These are phyloP conservation scores for Epithemia pelagica DNA, from an alignment of 108 stramenopile genomes.

Conservation along the genomic window DNA sequence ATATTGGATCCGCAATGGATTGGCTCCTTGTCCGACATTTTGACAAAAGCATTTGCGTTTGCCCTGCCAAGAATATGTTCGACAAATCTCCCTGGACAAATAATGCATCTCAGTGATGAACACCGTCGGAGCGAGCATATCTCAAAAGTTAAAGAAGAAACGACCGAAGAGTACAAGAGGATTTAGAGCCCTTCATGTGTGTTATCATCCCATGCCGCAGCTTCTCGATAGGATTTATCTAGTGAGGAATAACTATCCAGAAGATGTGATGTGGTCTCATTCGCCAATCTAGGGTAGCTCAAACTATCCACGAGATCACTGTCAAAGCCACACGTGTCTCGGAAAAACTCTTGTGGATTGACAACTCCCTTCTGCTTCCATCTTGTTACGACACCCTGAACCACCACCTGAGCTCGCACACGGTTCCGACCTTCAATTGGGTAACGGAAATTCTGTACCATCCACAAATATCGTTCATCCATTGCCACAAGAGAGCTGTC, in stretches of 20 bases:
- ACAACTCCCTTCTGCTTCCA: constrained; percentile 8
- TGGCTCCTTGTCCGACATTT: too few relatives aligned
- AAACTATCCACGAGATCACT: constrained; percentile 2
- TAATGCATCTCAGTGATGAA: too few relatives aligned
- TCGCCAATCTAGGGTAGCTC: not conserved
- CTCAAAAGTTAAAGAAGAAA: too few relatives aligned
- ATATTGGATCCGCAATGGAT: too few relatives aligned
- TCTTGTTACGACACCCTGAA: constrained; percentile 16
- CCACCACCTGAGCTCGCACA: constrained; percentile 14
- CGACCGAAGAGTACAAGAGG: too few relatives aligned
- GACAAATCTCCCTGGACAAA: too few relatives aligned
- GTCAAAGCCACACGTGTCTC: constrained; percentile 1
- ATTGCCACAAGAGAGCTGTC: constrained; percentile 35
- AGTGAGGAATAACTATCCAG: not conserved
- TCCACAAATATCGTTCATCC: constrained; percentile 49
- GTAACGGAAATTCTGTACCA: constrained; percentile 54
- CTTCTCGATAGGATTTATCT: constrained; percentile 1
- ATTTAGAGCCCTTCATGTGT: not conserved
- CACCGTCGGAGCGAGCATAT: too few relatives aligned
- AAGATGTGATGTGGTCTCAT: not conserved
- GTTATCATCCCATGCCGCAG: constrained; percentile 2
- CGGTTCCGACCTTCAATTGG: constrained; percentile 10
- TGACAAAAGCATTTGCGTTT: too few relatives aligned
- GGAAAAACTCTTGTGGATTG: constrained; percentile 6
- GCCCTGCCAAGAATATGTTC: too few relatives aligned